A percentile compares a stretch with the other conserved stretches of the same genome.
These are phyloP conservation scores for Paecilomyces sp. DNA, from an alignment of 2,329 filamentous ascomycete genomes.

Conservation along the genomic window DNA sequence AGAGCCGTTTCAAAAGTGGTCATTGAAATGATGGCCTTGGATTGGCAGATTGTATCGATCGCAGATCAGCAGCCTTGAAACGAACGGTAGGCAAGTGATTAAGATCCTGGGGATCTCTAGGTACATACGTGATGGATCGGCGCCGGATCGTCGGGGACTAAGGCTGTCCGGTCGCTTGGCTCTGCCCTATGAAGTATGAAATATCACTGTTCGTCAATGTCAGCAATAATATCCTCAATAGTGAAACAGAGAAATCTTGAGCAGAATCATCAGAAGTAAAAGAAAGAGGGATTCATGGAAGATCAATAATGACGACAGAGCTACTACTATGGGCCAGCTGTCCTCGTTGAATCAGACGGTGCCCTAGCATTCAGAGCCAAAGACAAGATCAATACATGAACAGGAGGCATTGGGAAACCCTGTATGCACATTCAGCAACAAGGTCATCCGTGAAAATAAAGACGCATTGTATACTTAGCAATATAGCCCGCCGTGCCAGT, in stretches of 20 bases:
- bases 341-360: too few relatives aligned
- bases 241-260: neutral
- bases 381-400: too few relatives aligned
- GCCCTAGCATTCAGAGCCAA: too few relatives aligned
- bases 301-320: too few relatives aligned
- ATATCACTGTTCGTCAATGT: neutral
- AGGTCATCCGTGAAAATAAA: too few relatives aligned
- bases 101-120: neutral
- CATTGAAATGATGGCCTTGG: neutral
- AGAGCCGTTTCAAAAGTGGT: neutral
- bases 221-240: neutral
- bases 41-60: neutral
- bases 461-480: too few relatives aligned
- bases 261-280: too few relatives aligned
- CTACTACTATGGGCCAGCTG: too few relatives aligned
- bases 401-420: too few relatives aligned
- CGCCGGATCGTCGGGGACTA: neutral
- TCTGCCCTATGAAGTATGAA: neutral
- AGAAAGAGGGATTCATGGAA: too few relatives aligned
- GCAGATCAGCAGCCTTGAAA: neutral
- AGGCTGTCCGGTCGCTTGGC: neutral
- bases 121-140: neutral
- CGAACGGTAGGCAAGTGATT: neutral
- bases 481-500: too few relatives aligned
- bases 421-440: too few relatives aligned